These are phyloP conservation scores for Ascosphaera aggregata DNA, from an alignment of 2,329 filamentous ascomycete species.

Conservation along the genomic window DNA sequence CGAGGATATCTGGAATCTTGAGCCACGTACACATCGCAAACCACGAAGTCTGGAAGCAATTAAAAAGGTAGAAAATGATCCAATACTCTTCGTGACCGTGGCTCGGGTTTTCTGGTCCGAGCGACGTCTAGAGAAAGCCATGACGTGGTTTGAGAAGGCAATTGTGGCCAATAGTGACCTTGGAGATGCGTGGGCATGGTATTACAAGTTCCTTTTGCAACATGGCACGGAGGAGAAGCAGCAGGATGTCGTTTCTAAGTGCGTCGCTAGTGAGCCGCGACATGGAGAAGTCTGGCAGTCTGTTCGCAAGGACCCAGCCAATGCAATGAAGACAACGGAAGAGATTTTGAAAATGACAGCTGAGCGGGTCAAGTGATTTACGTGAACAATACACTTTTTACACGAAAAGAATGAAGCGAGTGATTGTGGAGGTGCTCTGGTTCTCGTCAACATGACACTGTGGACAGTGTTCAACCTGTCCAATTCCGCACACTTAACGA, in stretches of 20 bases:
- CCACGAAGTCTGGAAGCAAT: conserved; percentile 81
- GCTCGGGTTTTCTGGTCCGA: conserved; percentile 94
- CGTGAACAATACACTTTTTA: too few species aligned
- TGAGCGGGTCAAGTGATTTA: conserved; percentile 11
- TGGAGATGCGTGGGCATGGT: conserved; percentile 96
- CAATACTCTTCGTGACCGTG: conserved; percentile 70
- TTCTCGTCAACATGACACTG: background rate
- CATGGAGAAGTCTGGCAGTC: conserved; percentile 86
- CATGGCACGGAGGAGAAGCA: conserved; percentile 91
- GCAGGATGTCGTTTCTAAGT: conserved; percentile 60
- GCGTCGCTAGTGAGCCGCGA: conserved; percentile 58
- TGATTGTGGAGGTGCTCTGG: background rate
- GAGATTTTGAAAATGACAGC: conserved; percentile 67
- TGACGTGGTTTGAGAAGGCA: conserved; percentile 94
- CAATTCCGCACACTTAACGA: too few species aligned
- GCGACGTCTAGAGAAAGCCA: conserved; percentile 74
- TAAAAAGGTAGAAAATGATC: conserved; percentile 87
- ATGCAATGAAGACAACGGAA: conserved; percentile 50
- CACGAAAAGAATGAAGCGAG: background rate
- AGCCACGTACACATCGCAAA: conserved; percentile 77
- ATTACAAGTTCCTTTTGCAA: conserved; percentile 76
- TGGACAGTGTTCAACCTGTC: too few species aligned
- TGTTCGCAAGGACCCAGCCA: conserved; percentile 65
- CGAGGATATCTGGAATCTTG: conserved; percentile 89
- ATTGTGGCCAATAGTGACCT: conserved; percentile 65